Conservation (phyloP, 2,329 filamentous ascomycete species). For the Ophiocordyceps camponoti-saundersi region DNA sequence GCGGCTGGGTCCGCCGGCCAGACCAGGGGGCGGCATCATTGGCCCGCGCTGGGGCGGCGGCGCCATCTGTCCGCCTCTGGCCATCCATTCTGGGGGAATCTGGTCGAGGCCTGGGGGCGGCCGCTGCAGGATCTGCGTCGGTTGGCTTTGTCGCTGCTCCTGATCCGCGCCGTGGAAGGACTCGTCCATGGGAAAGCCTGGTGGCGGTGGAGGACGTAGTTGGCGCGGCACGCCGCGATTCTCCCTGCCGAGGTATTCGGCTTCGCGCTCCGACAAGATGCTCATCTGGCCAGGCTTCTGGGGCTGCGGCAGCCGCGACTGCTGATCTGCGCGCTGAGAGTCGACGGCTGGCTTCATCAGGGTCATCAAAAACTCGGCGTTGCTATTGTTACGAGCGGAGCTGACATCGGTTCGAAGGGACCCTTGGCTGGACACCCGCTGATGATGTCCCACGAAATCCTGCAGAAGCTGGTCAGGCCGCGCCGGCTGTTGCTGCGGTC, state of each 20-base stretch:
- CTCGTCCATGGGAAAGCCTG: conserved; percentile 35
- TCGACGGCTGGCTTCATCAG: conserved; percentile 49
- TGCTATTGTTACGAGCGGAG: conserved; percentile 34
- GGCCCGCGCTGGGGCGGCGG: conserved; percentile 26
- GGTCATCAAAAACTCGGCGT: conserved; percentile 73
- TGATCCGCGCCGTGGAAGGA: conserved; percentile 30
- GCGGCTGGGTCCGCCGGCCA: conserved; percentile 19
- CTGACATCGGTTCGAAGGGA: conserved; percentile 26
- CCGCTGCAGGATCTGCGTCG: conserved; percentile 47
- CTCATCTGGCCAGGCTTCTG: conserved; percentile 23
- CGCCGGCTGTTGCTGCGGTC: conserved; percentile 30
- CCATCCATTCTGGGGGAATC: conserved; percentile 39
- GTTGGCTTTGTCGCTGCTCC: conserved; percentile 31
- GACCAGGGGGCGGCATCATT: conserved; percentile 45
- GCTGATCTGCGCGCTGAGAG: conserved; percentile 31
- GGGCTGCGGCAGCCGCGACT: conserved; percentile 7
- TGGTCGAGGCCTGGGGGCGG: conserved; percentile 43
- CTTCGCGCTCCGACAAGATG: conserved; percentile 30
- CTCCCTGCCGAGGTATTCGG: conserved; percentile 21
- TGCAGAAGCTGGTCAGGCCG: conserved; percentile 44
- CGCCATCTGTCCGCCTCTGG: conserved; percentile 24
- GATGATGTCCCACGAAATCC: conserved; percentile 42
- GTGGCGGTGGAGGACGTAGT: conserved; percentile 27
- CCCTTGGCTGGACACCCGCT: conserved; percentile 34
- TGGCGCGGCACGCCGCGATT: conserved; percentile 18